phyloP scores from a whole-genome alignment of 2,329 filamentous ascomycete species.

The Penicillium sp. region DNA sequence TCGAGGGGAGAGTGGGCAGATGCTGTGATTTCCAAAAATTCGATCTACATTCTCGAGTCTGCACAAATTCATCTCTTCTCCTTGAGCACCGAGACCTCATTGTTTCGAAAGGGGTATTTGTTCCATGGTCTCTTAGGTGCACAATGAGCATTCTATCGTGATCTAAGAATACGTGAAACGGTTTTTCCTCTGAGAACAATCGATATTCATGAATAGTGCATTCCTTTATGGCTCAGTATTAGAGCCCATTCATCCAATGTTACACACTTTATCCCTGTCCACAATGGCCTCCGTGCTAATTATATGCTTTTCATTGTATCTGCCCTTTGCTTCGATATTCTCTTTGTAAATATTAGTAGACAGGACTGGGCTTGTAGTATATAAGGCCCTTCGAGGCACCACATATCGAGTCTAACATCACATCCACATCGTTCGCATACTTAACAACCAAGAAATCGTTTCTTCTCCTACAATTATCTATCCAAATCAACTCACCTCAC shows the following conservation, averaged over 20 bases:
- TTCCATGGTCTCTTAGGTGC: too few species aligned
- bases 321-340: not conserved
- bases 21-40: too few species aligned
- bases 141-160: too few species aligned
- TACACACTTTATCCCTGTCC: not conserved
- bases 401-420: not conserved
- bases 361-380: not conserved
- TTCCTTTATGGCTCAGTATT: not conserved
- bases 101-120: too few species aligned
- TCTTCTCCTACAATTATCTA: not conserved
- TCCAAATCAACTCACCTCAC: not conserved
- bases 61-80: too few species aligned
- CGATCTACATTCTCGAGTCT: too few species aligned
- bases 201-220: not conserved
- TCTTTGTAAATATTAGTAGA: not conserved
- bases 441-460: not conserved
- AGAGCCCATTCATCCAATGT: not conserved
- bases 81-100: too few species aligned
- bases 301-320: not conserved
- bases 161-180: not conserved
- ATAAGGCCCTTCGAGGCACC: not conserved
- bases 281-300: not conserved
- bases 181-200: not conserved
- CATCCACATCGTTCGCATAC: not conserved
- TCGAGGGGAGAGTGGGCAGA: too few species aligned